Conservation (phyloP, 2,329 filamentous ascomycete species). For the Periglandula ipomoeae region DNA sequence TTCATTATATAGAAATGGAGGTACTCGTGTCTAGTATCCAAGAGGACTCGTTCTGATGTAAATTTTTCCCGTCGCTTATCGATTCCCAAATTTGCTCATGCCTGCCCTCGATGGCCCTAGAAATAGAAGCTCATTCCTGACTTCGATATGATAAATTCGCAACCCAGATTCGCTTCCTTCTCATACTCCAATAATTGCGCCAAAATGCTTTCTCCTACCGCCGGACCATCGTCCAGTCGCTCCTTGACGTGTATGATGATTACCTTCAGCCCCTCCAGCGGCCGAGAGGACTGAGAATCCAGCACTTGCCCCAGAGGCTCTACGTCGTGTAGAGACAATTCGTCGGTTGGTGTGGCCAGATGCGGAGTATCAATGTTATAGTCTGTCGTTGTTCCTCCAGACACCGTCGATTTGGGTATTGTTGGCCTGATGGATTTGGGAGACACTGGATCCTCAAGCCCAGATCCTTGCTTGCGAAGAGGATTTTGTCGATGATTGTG, state of each 20-base stretch:
- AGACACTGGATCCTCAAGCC: slow-evolving; percentile 39
- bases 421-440: slow-evolving; percentile 35
- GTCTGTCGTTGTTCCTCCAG: slow-evolving; percentile 4
- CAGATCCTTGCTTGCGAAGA: slow-evolving; percentile 11
- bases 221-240: slow-evolving; percentile 60
- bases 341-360: slow-evolving; percentile 37
- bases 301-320: slow-evolving; percentile 18
- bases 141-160: slow-evolving; percentile 65
- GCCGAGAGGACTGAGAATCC: slow-evolving; percentile 24
- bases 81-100: no score
- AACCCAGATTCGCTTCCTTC: slow-evolving; percentile 57
- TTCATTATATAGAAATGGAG: not conserved
- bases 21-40: no score
- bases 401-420: slow-evolving; percentile 9
- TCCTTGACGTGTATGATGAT: slow-evolving; percentile 96
- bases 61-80: no score
- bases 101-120: slow-evolving; percentile 20
- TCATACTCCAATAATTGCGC: slow-evolving; percentile 60
- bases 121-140: slow-evolving; percentile 52
- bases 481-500: slow-evolving; percentile 14
- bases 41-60: no score
- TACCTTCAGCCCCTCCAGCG: slow-evolving; percentile 65
- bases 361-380: slow-evolving; percentile 28
- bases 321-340: slow-evolving; percentile 31
- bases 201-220: slow-evolving; percentile 57